Percentiles rank a stretch among this genome's conserved stretches.
Evolutionary conservation across 2,329 filamentous ascomycete genomes (phyloP).

Genomic region (Arthrobotrys megalospora): DNA sequence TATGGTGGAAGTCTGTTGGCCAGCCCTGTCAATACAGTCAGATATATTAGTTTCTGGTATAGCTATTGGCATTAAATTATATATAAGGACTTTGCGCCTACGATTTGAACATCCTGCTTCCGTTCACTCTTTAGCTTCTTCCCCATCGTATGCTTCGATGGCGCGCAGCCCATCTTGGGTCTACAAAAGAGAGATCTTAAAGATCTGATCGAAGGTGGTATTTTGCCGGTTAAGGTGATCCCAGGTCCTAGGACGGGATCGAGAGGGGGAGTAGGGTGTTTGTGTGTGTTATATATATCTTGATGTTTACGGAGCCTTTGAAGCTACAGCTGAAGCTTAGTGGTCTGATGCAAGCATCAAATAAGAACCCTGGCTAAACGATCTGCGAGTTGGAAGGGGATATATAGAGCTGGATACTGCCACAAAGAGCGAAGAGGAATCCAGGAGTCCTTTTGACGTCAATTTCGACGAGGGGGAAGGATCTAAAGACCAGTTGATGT

Average conservation of each 20-base stretch:
- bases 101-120: conserved; percentile 52
- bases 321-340: conserved; percentile 36
- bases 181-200: conserved; percentile 36
- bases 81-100: conserved; percentile 24
- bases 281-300: conserved; percentile 7
- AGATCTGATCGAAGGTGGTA: conserved; percentile 49
- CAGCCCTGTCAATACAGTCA: conserved; percentile 24
- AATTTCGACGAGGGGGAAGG: conserved; percentile 29
- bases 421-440: conserved; percentile 17
- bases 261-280: background rate
- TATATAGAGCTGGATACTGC: conserved; percentile 38
- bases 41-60: background rate
- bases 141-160: conserved; percentile 50
- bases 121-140: conserved; percentile 29
- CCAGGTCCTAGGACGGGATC: conserved; percentile 53
- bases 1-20: conserved; percentile 53
- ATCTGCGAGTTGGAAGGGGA: conserved; percentile 22
- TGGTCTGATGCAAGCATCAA: conserved; percentile 37
- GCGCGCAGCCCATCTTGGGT: conserved; percentile 56
- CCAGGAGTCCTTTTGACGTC: conserved; percentile 59
- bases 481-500: conserved; percentile 30
- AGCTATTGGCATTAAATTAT: background rate
- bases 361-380: conserved; percentile 20
- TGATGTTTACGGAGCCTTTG: background rate
- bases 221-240: conserved; percentile 42